Base-by-base conservation (phyloP, 31 red algal genomes). In the Asparagopsis taxiformis region DNA sequence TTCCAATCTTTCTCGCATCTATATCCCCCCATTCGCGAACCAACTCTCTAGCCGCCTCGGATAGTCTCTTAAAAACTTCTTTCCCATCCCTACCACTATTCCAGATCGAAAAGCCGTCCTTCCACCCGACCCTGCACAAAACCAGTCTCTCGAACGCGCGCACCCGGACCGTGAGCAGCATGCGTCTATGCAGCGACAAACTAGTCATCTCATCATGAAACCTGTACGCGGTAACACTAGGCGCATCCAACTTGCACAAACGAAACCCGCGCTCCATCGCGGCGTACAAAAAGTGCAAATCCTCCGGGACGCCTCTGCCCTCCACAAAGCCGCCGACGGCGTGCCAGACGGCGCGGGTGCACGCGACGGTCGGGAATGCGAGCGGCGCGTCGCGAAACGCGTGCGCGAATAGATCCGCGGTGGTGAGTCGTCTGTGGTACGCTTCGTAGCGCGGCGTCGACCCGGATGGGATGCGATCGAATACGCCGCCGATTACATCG, bases 361-460 rank as follows among this genome's bases (percentile, higher is more conserved):
- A 93, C 2, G 89, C 73, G 11, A 93, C 57, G 15, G 89, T 93
- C 1, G 89, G 89, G 50, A 93, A 79, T 1, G 73, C 89, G 15
- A 93, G 53, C 1, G 89, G 79, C 4, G 79, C 79, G 56, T 93
- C 80, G 1, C 89, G 79, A 62, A 93, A 93, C 1, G 89, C 80
- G 58, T 77, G 59, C 11, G 73, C 62, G 37, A 83, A 74, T 48
- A 91, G 59, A 32, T 81, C 75, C 31, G 49, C 51, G 5, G 66
- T 78, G 10, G 20, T 38, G n/a, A 78, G 4, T 16, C 65, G 54
- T 24, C 31, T 31, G 48, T 93, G 89, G 48, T 86, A 79, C 9
- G 55, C 28, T 15, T 79, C 49, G 55, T 93, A 93, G 24, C 89
- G 62, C 17, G 89, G 89, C 34, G 89, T 93, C 3, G 79, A 70